Base-by-base conservation (phyloP, 352 stramenopile genomes). In the Phytophthora megakarya region DNA sequence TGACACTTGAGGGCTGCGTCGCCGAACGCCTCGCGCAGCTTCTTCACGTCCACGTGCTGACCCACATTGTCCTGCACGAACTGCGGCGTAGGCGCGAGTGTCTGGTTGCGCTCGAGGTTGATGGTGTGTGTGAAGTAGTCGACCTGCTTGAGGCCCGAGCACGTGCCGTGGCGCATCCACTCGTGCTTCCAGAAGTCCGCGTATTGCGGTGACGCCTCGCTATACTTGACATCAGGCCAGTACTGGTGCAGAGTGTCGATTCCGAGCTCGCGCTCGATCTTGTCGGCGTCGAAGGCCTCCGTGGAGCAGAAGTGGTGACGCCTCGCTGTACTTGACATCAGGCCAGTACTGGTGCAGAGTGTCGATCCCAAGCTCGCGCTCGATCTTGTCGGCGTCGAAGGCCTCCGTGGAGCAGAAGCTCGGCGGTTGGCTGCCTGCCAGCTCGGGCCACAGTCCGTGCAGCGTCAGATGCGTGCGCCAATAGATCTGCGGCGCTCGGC, bases 391-490 rank as follows among this genome's bases (percentile, higher is more conserved):
- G 21, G 72, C 73, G 65, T 97, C 82, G 39, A 97, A 96, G 4
- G 79, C 57, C 54, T 95, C 81, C n/a, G n/a, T n/a, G n/a, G 71
- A 73, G 65, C 90, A 97, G 56, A 90, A 88, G 40, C 74, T 81
- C 16, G 90, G 90, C 30, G 92, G 88, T 18, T 76, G 79, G 11
- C 82, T 84, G 10, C 70, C 50, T 19, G 82, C 63, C 32, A 78
- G 72, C 65, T 97, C 89, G 3, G 90, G 90, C 90, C 90, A 97
- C 21, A 97, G 72, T 0, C 90, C 90, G 69, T 97, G 90, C 39
- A 97, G 74, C 21, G 90, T 97, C 26, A 97, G 80, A 60, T 97
- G 88, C 32, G 81, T 75, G 45, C 75, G 71, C 90, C 90, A 97
- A 61, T 81, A 97, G 22, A 26, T 50, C 28, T 87, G 67, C 6